Conservation (phyloP, 176 grass and related monocot species). For the Oryza glumipatula region DNA sequence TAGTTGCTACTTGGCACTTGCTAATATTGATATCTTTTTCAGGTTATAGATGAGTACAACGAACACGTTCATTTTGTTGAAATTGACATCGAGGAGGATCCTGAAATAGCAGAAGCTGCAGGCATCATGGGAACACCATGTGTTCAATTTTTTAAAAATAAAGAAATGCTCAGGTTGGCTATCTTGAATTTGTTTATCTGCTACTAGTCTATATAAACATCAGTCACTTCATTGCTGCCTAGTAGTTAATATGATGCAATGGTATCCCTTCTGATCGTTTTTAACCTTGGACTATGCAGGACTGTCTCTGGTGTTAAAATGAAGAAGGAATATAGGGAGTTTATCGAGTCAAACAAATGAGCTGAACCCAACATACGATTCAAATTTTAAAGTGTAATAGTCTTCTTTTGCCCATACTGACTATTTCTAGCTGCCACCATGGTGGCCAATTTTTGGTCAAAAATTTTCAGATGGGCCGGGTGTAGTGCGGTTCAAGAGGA, state of each 20-base stretch:
- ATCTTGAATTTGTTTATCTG: too few relatives aligned
- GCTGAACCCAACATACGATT: background rate
- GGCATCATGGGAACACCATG: conserved; percentile 99
- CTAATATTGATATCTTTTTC: conserved; percentile 35
- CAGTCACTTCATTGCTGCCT: background rate
- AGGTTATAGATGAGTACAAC: conserved; percentile 92
- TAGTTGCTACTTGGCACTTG: conserved; percentile 5
- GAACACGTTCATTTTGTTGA: conserved; percentile 85
- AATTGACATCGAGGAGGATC: conserved; percentile 99
- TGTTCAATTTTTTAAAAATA: conserved; percentile 98
- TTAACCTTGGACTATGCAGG: conserved; percentile 58
- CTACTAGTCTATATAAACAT: too few relatives aligned
- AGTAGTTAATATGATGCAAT: conserved; percentile 1
- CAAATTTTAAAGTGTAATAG: conserved; percentile 9
- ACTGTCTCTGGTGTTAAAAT: conserved; percentile 90
- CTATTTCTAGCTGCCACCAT: conserved; percentile 27
- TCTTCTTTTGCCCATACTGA: conserved; percentile 18
- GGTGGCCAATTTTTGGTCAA: conserved; percentile 45
- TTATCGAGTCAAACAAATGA: conserved; percentile 93
- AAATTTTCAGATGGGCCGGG: conserved; percentile 23
- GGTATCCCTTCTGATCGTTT: conserved; percentile 18
- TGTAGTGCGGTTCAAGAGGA: conserved; percentile 28
- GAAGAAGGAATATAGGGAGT: conserved; percentile 97
- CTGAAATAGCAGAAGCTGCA: conserved; percentile 97
- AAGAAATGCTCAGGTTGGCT: conserved; percentile 82